Base-by-base conservation (phyloP, 441 rosid species). In the Jatropha multifida region DNA sequence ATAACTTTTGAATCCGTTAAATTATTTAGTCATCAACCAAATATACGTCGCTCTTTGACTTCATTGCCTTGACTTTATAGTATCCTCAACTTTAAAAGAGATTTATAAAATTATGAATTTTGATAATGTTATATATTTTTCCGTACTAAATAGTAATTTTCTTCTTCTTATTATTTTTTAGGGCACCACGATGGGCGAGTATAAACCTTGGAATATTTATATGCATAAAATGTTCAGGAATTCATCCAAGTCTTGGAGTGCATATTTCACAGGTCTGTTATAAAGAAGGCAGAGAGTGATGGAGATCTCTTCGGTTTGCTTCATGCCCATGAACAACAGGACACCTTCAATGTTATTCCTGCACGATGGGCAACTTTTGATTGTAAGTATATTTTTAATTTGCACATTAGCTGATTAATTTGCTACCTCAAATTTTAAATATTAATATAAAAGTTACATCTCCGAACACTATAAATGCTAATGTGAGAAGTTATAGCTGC, bases 131-230 rank as follows among this genome's bases (percentile, higher is more conserved):
- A n/a, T n/a, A n/a, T n/a, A n/a, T n/a, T n/a, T 2, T 27, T 27
- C 2, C 32, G 2, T 27, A 2, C 32, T 27, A 27, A 27, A 27
- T 27, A 27, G 32, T 27, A 27, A 27, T 27, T 48, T 46, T 14
- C 6, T 73, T 3, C 8, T 14, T 23, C 3, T 37, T 0, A 23
- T 7, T 67, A 40, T 42, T 14, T 51, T 64, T 40, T 79, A 91
- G 98, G 85, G 97, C 88, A 69, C 98, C 97, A 5, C 74, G 95
- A 81, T 93, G 97, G 98, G 98, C 97, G 37, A 93, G 98, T 78
- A 94, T 93, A 80, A 93, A 93, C 80, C 93, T 93, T 56, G 97
- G 98, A 65, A 86, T 87, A 74, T 91, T 91, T 76, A 93, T 93
- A 68, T 93, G 97, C 86, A 82, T 93, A 94, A 97, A 91, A 77